Base-by-base conservation (phyloP, 73 alveolate genomes). In the Tetrahymena elliotti region DNA sequence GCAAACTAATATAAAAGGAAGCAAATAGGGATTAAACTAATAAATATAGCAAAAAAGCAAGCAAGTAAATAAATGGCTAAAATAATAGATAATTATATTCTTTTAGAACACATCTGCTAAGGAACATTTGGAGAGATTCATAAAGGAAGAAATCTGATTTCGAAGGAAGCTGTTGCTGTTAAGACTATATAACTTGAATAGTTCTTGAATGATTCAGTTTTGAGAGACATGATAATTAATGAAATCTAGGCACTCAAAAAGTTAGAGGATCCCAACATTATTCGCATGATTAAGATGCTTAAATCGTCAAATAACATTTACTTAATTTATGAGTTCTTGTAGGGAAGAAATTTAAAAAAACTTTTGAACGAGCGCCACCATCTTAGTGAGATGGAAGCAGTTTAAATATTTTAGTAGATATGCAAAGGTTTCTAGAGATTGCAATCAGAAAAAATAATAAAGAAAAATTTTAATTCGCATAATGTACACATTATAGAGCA, bases 91-190 rank as follows among this genome's bases (percentile, higher is more conserved):
- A 94, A 94, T 83, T 94, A 94, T 53, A 94, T 94, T 24, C 82
- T 94, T 40, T 84, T 94, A 24, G 96, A 94, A 53, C 95, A 83
- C 22, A 94, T 94, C 20, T 94, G 96, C 27, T 35, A 84, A 53
- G 96, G 96, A 24, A 94, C 95, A 13, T 94, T 94, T 88, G 96
- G 96, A 40, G 96, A 94, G 47, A 94, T 94, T 8, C 96, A 94
- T 92, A 94, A 94, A 94, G 96, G 96, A 53, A 40, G 96, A 47
- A 94, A 94, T 52, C 34, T 94, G 38, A 88, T 94, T 47, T 94
- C 96, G 1, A 94, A 94, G 33, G 96, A 94, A 92, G 96, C 96
- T 22, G 96, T 94, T 39, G 96, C 96, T 40, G 96, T 94, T 22
- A 94, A 94, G 54, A 94, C 96, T 40, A 84, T 94, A 5, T 52